Conservation (phyloP, 2,329 filamentous ascomycete genomes). For the Trichoderma lentiforme region DNA sequence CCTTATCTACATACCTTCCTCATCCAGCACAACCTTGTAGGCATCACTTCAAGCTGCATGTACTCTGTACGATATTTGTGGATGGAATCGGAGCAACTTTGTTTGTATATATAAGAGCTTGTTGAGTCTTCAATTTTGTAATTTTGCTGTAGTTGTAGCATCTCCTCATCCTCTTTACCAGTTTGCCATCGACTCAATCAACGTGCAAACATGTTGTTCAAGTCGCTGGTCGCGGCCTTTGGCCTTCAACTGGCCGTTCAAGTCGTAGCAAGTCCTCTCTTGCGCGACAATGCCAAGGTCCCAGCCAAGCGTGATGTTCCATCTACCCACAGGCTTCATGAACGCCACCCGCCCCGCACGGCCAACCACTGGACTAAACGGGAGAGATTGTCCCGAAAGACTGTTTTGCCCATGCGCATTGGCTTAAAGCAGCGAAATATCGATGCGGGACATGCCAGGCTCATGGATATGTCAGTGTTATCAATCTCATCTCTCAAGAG, state of each 20-base stretch:
- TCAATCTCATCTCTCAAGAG: neutral
- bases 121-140: neutral
- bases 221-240: neutral
- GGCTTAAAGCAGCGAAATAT: conserved; percentile 29
- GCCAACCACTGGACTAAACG: conserved; percentile 15
- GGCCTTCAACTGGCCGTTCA: neutral
- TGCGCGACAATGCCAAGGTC: neutral
- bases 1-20: conserved; percentile 1
- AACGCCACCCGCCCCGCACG: neutral
- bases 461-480: conserved; percentile 10
- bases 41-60: neutral
- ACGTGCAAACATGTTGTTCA: neutral
- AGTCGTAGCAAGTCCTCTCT: neutral
- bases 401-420: conserved; percentile 40
- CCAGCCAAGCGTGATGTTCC: conserved; percentile 1
- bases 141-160: neutral
- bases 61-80: neutral
- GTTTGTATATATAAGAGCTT: neutral
- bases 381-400: conserved; percentile 15
- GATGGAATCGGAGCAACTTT: neutral
- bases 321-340: neutral
- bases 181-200: neutral
- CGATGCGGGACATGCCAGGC: neutral
- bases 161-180: neutral
- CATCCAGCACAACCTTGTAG: neutral